These are phyloP conservation scores for Viola pubescens DNA, from an alignment of 441 rosid species.

Conservation along the genomic window DNA sequence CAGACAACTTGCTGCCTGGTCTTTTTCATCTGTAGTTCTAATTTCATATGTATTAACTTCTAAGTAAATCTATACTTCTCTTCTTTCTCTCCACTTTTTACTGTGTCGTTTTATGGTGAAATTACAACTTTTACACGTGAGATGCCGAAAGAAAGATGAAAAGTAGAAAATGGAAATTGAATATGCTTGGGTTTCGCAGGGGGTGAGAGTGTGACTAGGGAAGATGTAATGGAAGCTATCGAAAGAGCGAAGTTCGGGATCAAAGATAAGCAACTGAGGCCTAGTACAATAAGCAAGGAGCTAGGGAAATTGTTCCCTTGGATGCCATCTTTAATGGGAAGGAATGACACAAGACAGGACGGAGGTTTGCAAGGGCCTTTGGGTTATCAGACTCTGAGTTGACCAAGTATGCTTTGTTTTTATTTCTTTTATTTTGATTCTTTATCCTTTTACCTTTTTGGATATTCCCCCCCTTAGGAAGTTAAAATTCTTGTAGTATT, in stretches of 20 bases:
- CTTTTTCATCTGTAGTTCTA: background rate
- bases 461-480: too few species aligned
- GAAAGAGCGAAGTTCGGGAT: conserved; percentile 95
- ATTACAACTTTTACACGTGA: background rate
- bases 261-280: conserved; percentile 44
- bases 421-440: background rate
- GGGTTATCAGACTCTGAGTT: conserved; percentile 86
- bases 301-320: conserved; percentile 82
- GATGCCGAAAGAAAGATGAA: background rate
- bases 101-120: background rate
- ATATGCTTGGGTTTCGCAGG: conserved; percentile 32
- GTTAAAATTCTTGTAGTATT: too few species aligned
- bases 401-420: conserved; percentile 23
- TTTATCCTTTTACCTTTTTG: too few species aligned
- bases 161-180: background rate
- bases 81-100: background rate
- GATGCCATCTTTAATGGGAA: conserved; percentile 72
- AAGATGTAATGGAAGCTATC: conserved; percentile 93
- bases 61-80: background rate
- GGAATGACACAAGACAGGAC: conserved; percentile 44
- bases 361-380: conserved; percentile 58
- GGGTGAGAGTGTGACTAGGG: conserved; percentile 66
- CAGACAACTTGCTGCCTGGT: background rate
- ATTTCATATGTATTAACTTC: background rate
- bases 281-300: conserved; percentile 54